Conservation (phyloP, 257 asterid genomes). For the Anisodus acutangulus region DNA sequence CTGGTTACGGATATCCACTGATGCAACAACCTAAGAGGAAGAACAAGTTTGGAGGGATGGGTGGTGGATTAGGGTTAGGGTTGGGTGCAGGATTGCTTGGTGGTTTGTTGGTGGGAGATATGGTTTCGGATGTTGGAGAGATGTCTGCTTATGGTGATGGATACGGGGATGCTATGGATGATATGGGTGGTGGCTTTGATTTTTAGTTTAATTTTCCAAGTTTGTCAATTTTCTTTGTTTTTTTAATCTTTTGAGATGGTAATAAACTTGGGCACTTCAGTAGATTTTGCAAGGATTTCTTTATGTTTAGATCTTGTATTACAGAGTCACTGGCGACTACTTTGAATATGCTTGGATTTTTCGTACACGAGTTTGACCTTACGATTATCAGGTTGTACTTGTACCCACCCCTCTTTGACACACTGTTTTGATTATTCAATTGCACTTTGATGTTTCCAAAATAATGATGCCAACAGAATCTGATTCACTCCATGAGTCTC, state of each 20-base stretch:
- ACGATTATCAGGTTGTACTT: too few species aligned
- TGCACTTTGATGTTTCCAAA: neutral
- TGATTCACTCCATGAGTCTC: too few species aligned
- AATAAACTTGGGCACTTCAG: neutral
- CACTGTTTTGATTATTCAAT: neutral
- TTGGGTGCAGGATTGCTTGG: constrained; percentile 92
- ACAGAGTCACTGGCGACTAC: neutral
- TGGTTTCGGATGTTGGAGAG: constrained; percentile 59
- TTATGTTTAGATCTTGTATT: neutral
- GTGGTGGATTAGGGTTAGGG: constrained; percentile 70
- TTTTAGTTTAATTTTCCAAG: neutral
- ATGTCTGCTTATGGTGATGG: constrained; percentile 48
- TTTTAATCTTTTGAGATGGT: neutral
- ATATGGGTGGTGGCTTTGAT: constrained; percentile 37
- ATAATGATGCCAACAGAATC: too few species aligned
- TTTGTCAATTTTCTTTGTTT: neutral
- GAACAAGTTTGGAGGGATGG: constrained; percentile 49
- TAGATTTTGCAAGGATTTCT: neutral
- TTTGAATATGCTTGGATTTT: constrained; percentile 9
- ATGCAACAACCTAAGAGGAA: constrained; percentile 59
- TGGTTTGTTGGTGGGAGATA: constrained; percentile 82
- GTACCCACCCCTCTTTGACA: too few species aligned
- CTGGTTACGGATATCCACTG: constrained; percentile 48
- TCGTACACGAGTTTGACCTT: neutral
- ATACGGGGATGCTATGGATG: constrained; percentile 43